Evolutionary conservation across 306 rosid species (phyloP), one percentile per base, ranked within the genome.

Genomic region (Cicer bijugum): DNA sequence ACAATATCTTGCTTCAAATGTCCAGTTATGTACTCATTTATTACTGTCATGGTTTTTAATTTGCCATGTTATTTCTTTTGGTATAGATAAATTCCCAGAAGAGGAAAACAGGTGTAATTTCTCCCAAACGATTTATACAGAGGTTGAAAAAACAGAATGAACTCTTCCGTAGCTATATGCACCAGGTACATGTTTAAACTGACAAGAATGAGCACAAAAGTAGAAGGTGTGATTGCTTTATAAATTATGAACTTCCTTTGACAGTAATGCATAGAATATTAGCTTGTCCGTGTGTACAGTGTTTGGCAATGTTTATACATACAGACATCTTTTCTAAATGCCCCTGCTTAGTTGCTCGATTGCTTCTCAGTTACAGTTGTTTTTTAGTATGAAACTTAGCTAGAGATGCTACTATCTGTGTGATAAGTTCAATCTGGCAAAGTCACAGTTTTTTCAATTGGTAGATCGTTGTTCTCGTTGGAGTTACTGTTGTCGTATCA

Each of bases 41-140:
- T 67, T 16, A 72, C 14, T 40, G 47, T 70, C 55, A 7, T 15
- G 59, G 75, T 69, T 69, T 67, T 47, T 69, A 64, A 73, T 58
- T 48, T 72, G 67, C 62, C 71, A 38, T 10, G 71, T 64, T 67
- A 57, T 55, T 73, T 66, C 39, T 57, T 57, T 82, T 76, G 82
- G 75, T 76, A 71, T 83, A 95, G 99, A 91, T 95, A 86, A 91
- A 96, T 81, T 90, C 93, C 55, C 99, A 95, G 85, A 95, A 91
- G 90, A 95, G 90, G 88, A 95, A 95, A 84, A 95, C 99, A 2
- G 99, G 99, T 65, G 99, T 95, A 59, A 90, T 95, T 81, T 96
- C 97, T 76, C 99, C 99, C 74, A 95, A 88, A 82, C 89, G 99
- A 71, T 91, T 95, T 76, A 97, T 95, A 74, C 97, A 91, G 82